A percentile compares a stretch with the other conserved stretches of the same genome.
Evolutionary conservation across 1,284 basidiomycete genomes (phyloP).

Genomic region (Cutaneotrichosporon cutaneum): DNA sequence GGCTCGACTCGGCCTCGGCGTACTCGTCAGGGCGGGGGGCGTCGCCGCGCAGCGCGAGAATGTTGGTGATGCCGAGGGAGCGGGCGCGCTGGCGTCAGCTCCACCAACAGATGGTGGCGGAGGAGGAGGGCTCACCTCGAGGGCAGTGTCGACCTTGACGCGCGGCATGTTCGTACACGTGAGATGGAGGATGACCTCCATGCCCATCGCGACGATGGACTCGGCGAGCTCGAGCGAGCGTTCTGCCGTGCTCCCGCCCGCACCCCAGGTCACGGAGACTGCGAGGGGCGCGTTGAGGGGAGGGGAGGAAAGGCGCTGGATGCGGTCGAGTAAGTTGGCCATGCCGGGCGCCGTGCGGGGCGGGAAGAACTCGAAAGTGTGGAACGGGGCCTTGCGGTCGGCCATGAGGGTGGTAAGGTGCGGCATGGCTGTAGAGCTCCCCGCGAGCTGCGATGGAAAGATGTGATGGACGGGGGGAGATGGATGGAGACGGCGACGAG

Average conservation of each 20-base stretch:
- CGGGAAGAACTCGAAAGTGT: slow-evolving; percentile 93
- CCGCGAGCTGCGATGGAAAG: not conserved
- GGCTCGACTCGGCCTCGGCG: slow-evolving; percentile 66
- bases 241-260: slow-evolving; percentile 89
- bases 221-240: slow-evolving; percentile 80
- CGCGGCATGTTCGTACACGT: slow-evolving; percentile 97
- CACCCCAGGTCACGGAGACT: slow-evolving; percentile 92
- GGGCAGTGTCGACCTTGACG: slow-evolving; percentile 77
- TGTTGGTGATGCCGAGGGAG: slow-evolving; percentile 78
- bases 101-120: too few species aligned
- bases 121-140: slow-evolving; percentile 62
- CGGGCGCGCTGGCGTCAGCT: slow-evolving; percentile 65
- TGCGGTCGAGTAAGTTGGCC: slow-evolving; percentile 78
- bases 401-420: slow-evolving; percentile 21
- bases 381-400: slow-evolving; percentile 60
- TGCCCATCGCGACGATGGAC: slow-evolving; percentile 58
- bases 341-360: slow-evolving; percentile 90
- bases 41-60: slow-evolving; percentile 91
- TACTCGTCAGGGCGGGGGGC: slow-evolving; percentile 90
- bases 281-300: slow-evolving; percentile 62
- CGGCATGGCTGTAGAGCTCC: slow-evolving; percentile 16
- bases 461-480: not conserved
- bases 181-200: slow-evolving; percentile 83
- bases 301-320: slow-evolving; percentile 66
- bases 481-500: too few species aligned